Conservation (phyloP, 2,329 filamentous ascomycete genomes). For the Phyllosticta paracitricarpa region DNA sequence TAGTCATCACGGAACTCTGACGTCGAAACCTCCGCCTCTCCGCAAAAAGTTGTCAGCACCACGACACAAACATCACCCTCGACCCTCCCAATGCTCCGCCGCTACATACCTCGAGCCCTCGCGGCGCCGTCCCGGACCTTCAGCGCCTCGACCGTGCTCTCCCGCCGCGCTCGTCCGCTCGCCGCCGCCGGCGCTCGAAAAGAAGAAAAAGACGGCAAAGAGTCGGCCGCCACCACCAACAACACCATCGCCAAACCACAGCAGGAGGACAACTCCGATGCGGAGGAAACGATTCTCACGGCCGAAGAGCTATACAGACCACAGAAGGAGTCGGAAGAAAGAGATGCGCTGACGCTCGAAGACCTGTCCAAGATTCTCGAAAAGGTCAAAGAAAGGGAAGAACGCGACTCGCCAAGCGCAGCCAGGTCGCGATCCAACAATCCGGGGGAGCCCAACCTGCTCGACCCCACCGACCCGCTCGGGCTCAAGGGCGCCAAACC, state of each 20-base stretch:
- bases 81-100: background rate
- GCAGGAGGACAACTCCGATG: no score
- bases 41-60: background rate
- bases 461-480: constrained; percentile 1
- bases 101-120: background rate
- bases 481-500: background rate
- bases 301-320: no score
- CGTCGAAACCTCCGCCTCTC: background rate
- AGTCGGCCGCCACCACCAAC: background rate
- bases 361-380: background rate
- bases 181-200: background rate
- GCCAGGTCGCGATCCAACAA: background rate
- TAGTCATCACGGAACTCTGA: background rate
- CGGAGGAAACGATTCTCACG: no score
- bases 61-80: background rate
- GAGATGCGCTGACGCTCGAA: background rate
- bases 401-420: background rate
- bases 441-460: background rate
- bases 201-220: background rate
- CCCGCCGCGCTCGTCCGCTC: background rate
- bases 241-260: no score
- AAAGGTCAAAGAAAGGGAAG: background rate
- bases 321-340: no score
- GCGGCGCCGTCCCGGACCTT: background rate
- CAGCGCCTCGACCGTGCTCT: background rate